These are phyloP conservation scores for Dichotomocladium elegans DNA, from an alignment of 371 early-diverging fungal genomes.

Conservation along the genomic window DNA sequence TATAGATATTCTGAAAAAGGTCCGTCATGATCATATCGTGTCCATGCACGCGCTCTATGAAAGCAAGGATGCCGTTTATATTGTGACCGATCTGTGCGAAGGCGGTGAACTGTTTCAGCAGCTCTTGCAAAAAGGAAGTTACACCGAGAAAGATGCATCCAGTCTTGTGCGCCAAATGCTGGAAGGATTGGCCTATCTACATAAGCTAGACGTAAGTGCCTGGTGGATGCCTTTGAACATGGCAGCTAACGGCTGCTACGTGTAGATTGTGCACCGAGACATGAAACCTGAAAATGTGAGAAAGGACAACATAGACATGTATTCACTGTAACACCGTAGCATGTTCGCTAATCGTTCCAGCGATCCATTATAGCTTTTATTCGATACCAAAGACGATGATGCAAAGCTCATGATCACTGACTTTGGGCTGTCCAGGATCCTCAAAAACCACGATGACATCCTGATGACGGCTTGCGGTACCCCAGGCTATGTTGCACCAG, in stretches of 20 bases:
- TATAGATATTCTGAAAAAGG: constrained; percentile 72
- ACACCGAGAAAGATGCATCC: constrained; percentile 74
- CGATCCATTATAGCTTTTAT: constrained; percentile 46
- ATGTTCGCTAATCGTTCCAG: neutral
- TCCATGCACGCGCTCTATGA: constrained; percentile 78
- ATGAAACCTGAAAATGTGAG: constrained; percentile 79
- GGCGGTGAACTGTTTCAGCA: constrained; percentile 89
- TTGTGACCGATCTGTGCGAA: constrained; percentile 83
- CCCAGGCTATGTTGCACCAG: constrained; percentile 89
- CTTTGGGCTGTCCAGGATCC: constrained; percentile 77
- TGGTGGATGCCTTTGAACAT: neutral
- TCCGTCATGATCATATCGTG: constrained; percentile 78
- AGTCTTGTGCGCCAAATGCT: constrained; percentile 69
- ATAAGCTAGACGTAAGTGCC: constrained; percentile 57
- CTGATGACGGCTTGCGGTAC: constrained; percentile 83
- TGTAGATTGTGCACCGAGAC: constrained; percentile 81
- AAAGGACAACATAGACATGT: neutral
- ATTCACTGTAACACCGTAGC: too few relatives aligned
- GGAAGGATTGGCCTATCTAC: constrained; percentile 76
- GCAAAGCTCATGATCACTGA: constrained; percentile 64
- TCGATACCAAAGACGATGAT: constrained; percentile 47
- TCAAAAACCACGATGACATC: constrained; percentile 62
- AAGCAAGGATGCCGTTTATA: constrained; percentile 73
- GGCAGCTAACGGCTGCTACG: neutral
- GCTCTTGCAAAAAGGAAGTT: constrained; percentile 71